Evolutionary conservation across 2,329 filamentous ascomycete genomes (phyloP), one percentile per base, ranked within the genome.

Genomic region (Colletotrichum chrysophilum): DNA sequence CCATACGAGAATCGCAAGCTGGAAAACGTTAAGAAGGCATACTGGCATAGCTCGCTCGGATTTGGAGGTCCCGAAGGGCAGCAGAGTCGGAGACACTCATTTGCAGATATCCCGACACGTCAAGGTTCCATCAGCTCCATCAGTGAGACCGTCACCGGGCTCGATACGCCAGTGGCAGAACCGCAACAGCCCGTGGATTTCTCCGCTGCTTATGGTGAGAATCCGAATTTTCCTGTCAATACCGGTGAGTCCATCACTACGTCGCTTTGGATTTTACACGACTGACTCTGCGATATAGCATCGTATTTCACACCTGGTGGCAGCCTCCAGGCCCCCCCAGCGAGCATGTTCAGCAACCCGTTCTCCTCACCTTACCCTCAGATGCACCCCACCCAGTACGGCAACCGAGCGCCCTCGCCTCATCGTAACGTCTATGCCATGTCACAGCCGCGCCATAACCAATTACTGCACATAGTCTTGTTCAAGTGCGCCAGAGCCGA

Each of bases 401-500:
- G 84, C 8, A 88, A 89, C 70, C 88, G 91, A 24, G 86, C 91
- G 4, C 85, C 89, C 10, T 93, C 92, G 16, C 92, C 92, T 8
- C 91, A 93, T 80, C 89, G 91, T 66, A 89, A 86, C 79, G 88
- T 92, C 82, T 93, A 93, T 79, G 89, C 88, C 66, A 88, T 93
- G 82, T 86, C 88, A 36, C 92, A 91, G 80, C 91, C 89, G 48
- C 90, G 90, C 65, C 90, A 91, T 79, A 93, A 92, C 78, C 94
- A 95, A 82, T 88, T 93, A 9, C 89, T 98, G 10, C 96, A 96
- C 83, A 94, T 99, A 69, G 96, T 99, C 18, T 92, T 96, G 8
- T 99, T 99, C 91, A 99, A 99, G 85, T 98, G 96, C 83, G 95
- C 95, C 43, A 92, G 97, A 77, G 96, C 96, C 48, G 97, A 98